Conservation (phyloP, 2,329 filamentous ascomycete species). For the Ophiostoma perfectum region DNA sequence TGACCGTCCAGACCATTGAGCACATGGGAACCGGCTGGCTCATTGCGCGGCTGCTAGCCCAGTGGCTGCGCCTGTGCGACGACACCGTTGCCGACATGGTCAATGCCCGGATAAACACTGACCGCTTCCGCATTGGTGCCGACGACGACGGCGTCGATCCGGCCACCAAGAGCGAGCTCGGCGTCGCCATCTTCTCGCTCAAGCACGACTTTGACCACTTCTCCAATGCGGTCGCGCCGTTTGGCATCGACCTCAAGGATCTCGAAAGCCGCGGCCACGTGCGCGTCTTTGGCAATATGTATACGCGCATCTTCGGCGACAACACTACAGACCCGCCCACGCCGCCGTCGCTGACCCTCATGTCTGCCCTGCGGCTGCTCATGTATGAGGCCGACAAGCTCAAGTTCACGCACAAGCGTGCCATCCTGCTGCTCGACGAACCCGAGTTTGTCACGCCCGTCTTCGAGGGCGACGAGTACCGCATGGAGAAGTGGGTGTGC, state of each 20-base stretch:
- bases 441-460: conserved; percentile 23
- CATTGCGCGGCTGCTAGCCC: conserved; percentile 7
- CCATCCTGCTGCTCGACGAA: conserved; percentile 25
- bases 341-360: conserved; percentile 15
- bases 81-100: conserved; percentile 1
- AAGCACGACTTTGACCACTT: conserved; percentile 24
- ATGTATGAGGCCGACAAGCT: conserved; percentile 20
- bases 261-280: conserved; percentile 23
- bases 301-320: conserved; percentile 18
- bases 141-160: conserved; percentile 20
- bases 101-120: conserved; percentile 11
- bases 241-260: conserved; percentile 24
- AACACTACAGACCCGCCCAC: neutral
- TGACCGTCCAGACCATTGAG: conserved; percentile 12
- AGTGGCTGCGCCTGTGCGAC: conserved; percentile 15
- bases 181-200: conserved; percentile 24
- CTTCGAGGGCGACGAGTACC: conserved; percentile 9
- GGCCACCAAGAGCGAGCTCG: conserved; percentile 20
- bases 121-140: conserved; percentile 17
- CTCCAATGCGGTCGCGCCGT: conserved; percentile 17
- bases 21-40: conserved; percentile 14
- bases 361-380: conserved; percentile 22
- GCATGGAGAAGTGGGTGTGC: conserved; percentile 20
- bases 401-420: conserved; percentile 15
- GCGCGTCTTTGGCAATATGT: conserved; percentile 23